These are phyloP conservation scores for Entomortierella beljakovae DNA, from an alignment of 192 early-diverging fungal genomes.

Conservation along the genomic window DNA sequence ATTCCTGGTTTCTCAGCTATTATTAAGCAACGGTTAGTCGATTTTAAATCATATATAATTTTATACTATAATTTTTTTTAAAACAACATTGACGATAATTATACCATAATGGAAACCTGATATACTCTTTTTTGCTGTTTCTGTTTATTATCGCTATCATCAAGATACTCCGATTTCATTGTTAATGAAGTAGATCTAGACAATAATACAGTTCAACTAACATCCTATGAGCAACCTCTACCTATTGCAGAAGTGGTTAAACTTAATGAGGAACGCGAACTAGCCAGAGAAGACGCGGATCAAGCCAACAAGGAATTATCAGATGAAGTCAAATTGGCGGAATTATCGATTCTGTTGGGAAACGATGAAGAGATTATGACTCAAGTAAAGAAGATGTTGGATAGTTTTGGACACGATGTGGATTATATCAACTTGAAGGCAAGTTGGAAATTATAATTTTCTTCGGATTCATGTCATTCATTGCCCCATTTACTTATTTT, in stretches of 20 bases:
- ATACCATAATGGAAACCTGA: no score
- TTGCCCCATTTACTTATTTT: not conserved
- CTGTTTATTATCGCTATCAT: not conserved
- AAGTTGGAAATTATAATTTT: not conserved
- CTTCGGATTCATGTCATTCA: not conserved
- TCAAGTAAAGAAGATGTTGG: slow-evolving; percentile 48
- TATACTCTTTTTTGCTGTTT: not conserved
- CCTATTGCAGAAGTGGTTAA: slow-evolving; percentile 16
- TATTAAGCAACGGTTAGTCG: slow-evolving; percentile 68
- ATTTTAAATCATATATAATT: not conserved
- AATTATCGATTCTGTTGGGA: slow-evolving; percentile 13
- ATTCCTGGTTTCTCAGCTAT: slow-evolving; percentile 67
- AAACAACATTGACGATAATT: no score
- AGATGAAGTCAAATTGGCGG: slow-evolving; percentile 40
- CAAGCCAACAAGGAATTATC: slow-evolving; percentile 28
- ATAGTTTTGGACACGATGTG: slow-evolving; percentile 45
- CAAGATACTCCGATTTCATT: slow-evolving; percentile 88
- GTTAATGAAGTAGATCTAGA: slow-evolving; percentile 89
- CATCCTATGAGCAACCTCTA: slow-evolving; percentile 24
- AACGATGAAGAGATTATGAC: slow-evolving; percentile 28
- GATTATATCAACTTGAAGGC: slow-evolving; percentile 50
- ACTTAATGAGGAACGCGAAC: slow-evolving; percentile 17
- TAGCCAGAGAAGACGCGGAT: slow-evolving; percentile 31
- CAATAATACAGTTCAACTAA: slow-evolving; percentile 79
- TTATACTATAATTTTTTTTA: not conserved